Evolutionary conservation across 1,139 yeast species (phyloP), one percentile per base, ranked within the genome.

Genomic region (Geotrichum armillariae): DNA sequence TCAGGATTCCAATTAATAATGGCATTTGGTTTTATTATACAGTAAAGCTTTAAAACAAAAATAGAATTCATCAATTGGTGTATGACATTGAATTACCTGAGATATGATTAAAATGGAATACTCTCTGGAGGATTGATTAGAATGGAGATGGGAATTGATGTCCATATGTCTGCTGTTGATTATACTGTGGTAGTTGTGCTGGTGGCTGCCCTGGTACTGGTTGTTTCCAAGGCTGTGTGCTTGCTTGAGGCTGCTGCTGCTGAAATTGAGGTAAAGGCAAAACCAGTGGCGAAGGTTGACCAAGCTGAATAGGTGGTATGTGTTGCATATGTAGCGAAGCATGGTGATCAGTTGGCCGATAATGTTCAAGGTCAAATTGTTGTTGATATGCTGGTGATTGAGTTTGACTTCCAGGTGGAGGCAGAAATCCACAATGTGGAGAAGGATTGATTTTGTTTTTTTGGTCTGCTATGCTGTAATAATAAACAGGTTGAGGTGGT

Each of bases 401-500:
- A 2, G 31, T 21, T 41, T 21, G 38, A 22, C 38, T 22, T 3
- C 31, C 38, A 3, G 47, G 42, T n/a, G n/a, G n/a, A 18, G 47
- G 47, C 11, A 44, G 23, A 25, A 34, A 20, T n/a, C 47, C 47
- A 32, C 20, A 44, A 12, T 44, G 47, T 7, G 47, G 47, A n/a
- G 41, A 36, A 12, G 47, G 47, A 22, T 37, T 36, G 11, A 36
- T 16, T 31, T 44, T 44, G 37, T 44, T 29, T 23, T 44, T 44
- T 14, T 44, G 47, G 18, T 44, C 47, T n/a, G 41, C 47, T 17
- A 44, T 21, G n/a, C 41, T 20, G 32, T 44, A 44, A 21, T 44
- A 44, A 16, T 44, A 44, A 14, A 44, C 41, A 18, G 47, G 41
- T 14, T 21, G 37, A 3, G 27, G 40, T 16, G 37, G 38, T 8